A percentile compares a stretch with the other conserved stretches of the same genome.
Evolutionary conservation across 2,329 filamentous ascomycete genomes (phyloP).

Genomic region (Sarocladium kiliense): DNA sequence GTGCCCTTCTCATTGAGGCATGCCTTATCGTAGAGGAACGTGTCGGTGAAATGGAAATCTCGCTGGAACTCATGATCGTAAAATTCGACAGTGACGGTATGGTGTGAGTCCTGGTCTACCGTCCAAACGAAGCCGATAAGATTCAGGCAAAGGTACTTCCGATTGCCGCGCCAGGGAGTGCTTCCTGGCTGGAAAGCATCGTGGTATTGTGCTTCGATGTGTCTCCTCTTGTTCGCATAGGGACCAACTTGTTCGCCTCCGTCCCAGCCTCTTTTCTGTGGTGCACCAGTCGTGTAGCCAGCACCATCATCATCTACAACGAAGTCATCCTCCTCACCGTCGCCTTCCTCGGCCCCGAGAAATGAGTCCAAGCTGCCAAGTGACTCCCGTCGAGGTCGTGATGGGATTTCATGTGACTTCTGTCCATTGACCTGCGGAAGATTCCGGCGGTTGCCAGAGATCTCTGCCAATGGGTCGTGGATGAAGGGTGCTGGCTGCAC

Average conservation of each 20-base stretch:
- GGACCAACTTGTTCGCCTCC: conserved; percentile 46
- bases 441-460: conserved; percentile 58
- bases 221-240: conserved; percentile 43
- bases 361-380: conserved; percentile 78
- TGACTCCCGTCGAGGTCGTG: conserved; percentile 54
- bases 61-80: conserved; percentile 90
- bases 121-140: conserved; percentile 95
- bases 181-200: conserved; percentile 88
- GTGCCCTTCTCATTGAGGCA: conserved; percentile 82
- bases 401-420: conserved; percentile 41
- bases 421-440: conserved; percentile 48
- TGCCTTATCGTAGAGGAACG: conserved; percentile 92
- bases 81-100: conserved; percentile 95
- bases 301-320: conserved; percentile 94
- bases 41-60: conserved; percentile 97
- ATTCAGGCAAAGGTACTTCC: conserved; percentile 90
- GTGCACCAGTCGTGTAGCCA: conserved; percentile 64
- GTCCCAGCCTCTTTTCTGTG: conserved; percentile 45
- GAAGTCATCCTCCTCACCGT: conserved; percentile 66
- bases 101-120: conserved; percentile 85
- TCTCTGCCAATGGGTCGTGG: conserved; percentile 70
- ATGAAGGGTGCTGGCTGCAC: conserved; percentile 79
- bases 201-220: conserved; percentile 64
- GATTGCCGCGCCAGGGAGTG: conserved; percentile 91
- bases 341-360: conserved; percentile 46